These are phyloP conservation scores for Macrotyloma uniflorum DNA, from an alignment of 306 rosid species.

Conservation along the genomic window DNA sequence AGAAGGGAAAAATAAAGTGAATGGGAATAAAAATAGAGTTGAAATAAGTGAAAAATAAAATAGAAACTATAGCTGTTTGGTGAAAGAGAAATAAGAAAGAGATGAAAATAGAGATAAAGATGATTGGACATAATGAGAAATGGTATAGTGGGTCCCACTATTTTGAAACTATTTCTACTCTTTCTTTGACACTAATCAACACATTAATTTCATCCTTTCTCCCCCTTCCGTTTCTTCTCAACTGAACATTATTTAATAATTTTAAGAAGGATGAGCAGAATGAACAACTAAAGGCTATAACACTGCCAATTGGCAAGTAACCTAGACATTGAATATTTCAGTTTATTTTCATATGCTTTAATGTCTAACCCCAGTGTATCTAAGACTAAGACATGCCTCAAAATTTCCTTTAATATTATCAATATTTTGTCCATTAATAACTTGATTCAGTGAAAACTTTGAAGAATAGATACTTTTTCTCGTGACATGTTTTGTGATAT, in stretches of 20 bases:
- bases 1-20: too few relatives aligned
- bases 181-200: too few relatives aligned
- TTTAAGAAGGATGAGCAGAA: background rate
- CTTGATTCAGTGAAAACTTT: background rate
- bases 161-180: too few relatives aligned
- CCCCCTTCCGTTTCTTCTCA: too few relatives aligned
- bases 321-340: background rate
- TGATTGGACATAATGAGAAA: too few relatives aligned
- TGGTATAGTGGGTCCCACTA: too few relatives aligned
- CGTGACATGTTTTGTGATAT: background rate
- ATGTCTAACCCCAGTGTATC: background rate
- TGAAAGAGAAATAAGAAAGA: too few relatives aligned
- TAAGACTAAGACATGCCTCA: background rate
- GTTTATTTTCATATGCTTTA: background rate
- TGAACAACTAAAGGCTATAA: background rate
- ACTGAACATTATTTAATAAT: background rate
- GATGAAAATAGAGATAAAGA: too few relatives aligned
- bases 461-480: conserved; percentile 11
- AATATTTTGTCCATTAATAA: background rate
- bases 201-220: too few relatives aligned
- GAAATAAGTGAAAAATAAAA: too few relatives aligned
- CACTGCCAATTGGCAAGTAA: background rate
- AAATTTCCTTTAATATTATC: background rate
- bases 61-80: too few relatives aligned
- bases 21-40: too few relatives aligned